Evolutionary conservation across 108 stramenopile genomes (phyloP).

Genomic region (Nitzschia inconspicua): DNA sequence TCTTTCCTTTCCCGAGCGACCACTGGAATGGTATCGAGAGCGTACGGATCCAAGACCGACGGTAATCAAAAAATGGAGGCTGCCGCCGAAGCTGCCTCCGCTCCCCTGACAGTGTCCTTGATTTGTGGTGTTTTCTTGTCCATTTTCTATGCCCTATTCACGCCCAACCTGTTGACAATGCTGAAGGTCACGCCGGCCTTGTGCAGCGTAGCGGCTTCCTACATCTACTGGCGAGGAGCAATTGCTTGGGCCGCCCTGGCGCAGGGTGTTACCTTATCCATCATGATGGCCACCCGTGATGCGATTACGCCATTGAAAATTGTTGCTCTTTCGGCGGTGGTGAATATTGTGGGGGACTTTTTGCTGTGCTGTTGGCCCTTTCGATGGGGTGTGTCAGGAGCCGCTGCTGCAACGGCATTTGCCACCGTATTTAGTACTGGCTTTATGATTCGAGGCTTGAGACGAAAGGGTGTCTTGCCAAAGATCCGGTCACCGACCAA

Average conservation of each 20-base stretch:
- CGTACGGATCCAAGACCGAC: slow-evolving; percentile 29
- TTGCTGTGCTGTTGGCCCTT: slow-evolving; percentile 71
- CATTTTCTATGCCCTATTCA: slow-evolving; percentile 58
- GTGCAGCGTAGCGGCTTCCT: slow-evolving; percentile 42
- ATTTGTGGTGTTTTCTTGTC: slow-evolving; percentile 48
- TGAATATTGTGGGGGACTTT: slow-evolving; percentile 70
- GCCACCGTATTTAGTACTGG: slow-evolving; percentile 64
- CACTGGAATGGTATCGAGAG: slow-evolving; percentile 71
- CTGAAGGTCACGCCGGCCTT: slow-evolving; percentile 56
- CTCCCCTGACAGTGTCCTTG: slow-evolving; percentile 61
- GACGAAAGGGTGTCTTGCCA: slow-evolving; percentile 50
- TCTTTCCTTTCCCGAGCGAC: slow-evolving; percentile 74
- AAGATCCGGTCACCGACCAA: slow-evolving; percentile 46
- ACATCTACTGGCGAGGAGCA: slow-evolving; percentile 70
- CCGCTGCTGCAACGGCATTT: slow-evolving; percentile 72
- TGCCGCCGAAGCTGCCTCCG: slow-evolving; percentile 49
- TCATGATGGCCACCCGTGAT: slow-evolving; percentile 76
- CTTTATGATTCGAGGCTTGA: slow-evolving; percentile 59
- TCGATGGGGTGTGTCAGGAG: slow-evolving; percentile 61
- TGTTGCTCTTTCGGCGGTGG: slow-evolving; percentile 47
- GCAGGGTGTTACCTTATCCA: slow-evolving; percentile 46
- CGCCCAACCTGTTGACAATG: slow-evolving; percentile 41
- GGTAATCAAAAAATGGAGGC: slow-evolving; percentile 19
- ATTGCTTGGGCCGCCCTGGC: slow-evolving; percentile 70
- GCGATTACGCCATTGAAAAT: slow-evolving; percentile 79